Base-by-base conservation (phyloP, 2,329 filamentous ascomycete genomes). In the Pestalotiopsis sp. region DNA sequence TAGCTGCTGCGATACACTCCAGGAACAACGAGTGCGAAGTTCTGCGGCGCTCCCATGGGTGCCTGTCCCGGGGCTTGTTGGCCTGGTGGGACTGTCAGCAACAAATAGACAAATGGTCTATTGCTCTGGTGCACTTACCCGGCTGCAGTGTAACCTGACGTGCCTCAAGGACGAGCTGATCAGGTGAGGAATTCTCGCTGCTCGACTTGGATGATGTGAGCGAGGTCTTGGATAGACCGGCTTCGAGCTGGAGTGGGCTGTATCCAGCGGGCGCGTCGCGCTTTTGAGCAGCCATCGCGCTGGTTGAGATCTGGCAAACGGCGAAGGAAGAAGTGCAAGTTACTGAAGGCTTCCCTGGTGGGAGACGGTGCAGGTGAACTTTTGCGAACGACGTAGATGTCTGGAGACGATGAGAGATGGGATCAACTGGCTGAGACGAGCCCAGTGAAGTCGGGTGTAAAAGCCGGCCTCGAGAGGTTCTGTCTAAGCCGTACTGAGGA, bases 1-100 rank as follows among this genome's bases (percentile, higher is more conserved):
- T 94, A 97, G 72, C 91, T 92, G 79, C 93, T 95, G 65, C 95
- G 89, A 78, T 93, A 97, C 36, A 98, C 85, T 9, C 91, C 91
- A 6, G 90, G 87, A 23, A 91, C 82, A 23, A 97, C 91, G 36
- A 89, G 82, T 20, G 92, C 93, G 79, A 95, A 97, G 77, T 97
- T 97, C 72, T 82, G 75, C 1, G 93, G 92, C 5, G 31, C 25
- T 66, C 12, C 12, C 25, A n/a, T 52, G 20, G 27, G 25, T 31
- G 60, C 17, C 5, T 67, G 58, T 63, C 39, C 23, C 23, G 41
- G 38, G 41, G 59, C 45, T 7, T 63, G 59, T 45, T 41, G 25
- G 14, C 20, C 66, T 67, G 13, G 66, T 9, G 38, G 38, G 4
- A 64, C 6, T 20, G 38, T 36, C 23, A 39, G 31, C 23, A 64